Base-by-base conservation (phyloP, 139 green algal genomes). In the Chlorella sorokiniana region DNA sequence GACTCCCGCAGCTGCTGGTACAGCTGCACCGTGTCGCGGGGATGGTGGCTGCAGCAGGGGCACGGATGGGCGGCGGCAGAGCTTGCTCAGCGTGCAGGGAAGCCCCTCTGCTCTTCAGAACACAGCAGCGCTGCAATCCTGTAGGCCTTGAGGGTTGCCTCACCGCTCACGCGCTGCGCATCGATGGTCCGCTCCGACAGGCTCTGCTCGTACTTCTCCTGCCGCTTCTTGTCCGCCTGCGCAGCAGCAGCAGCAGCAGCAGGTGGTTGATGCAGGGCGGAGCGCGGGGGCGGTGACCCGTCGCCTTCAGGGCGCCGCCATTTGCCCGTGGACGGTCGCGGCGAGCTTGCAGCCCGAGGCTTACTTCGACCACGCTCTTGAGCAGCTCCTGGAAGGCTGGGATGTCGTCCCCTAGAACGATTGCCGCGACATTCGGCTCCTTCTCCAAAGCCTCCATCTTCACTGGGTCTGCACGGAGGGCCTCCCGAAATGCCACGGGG, bases 161-260 rank as follows among this genome's bases (percentile, higher is more conserved):
- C 92, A 35, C 90, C 91, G 5, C 91, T 93, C 2, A 91, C 93
- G 16, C 94, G 80, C 84, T 97, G 94, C 4, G 94, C 94, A 75
- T 98, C 94, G 31, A 96, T 96, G n/a, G 83, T 95, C 18, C 94
- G 85, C 83, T 98, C 94, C 0, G 90, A 76, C 86, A 94, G 88
- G 18, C 84, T 78, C 27, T 86, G 82, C 25, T 86, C 76, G 5
- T 54, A 16, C 22, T 78, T 70, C 40, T 94, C 81, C 3, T 69
- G 29, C 2, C 86, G 81, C 48, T 88, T 87, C 81, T 92, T 88
- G 82, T 97, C 92, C 2, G 87, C 86, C 92, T 95, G 86, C 54
- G 38, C 14, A 44, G 7, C 16, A 8, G 5, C 18, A 31, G 10
- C 7, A 54, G 11, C 18, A 31, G 52, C 5, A 22, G 23, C 38